These are phyloP conservation scores for Fusarium ramigenum DNA, from an alignment of 2,329 filamentous ascomycete genomes.

Conservation along the genomic window DNA sequence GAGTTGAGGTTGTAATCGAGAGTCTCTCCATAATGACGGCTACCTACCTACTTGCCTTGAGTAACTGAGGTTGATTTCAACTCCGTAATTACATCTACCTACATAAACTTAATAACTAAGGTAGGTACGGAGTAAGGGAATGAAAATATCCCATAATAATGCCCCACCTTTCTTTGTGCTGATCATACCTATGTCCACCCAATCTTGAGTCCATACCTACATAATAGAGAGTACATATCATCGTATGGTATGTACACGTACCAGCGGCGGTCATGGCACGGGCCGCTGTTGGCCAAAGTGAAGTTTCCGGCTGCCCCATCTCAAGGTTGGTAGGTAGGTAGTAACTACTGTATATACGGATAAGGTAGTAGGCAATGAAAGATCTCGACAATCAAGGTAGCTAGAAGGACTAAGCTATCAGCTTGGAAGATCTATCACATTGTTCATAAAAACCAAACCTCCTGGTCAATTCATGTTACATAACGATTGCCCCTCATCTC, in stretches of 20 bases:
- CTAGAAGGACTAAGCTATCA: no score
- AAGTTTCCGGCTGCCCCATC: background rate
- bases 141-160: background rate
- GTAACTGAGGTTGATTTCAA: background rate
- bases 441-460: background rate
- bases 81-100: background rate
- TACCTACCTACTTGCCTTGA: background rate
- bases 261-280: conserved; percentile 14
- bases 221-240: background rate
- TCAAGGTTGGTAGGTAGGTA: background rate
- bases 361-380: background rate
- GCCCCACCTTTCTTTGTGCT: conserved; percentile 10
- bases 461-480: background rate
- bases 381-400: background rate
- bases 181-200: conserved; percentile 2
- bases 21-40: background rate
- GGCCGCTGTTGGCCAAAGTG: conserved; percentile 17
- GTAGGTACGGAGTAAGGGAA: background rate
- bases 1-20: background rate
- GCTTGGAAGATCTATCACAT: background rate
- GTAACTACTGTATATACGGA: background rate
- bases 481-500: background rate
- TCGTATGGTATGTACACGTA: background rate
- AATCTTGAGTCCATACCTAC: background rate
- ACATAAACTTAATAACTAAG: background rate